These are phyloP conservation scores for Hymenoscyphus repandus DNA, from an alignment of 2,329 filamentous ascomycete species.

Conservation along the genomic window DNA sequence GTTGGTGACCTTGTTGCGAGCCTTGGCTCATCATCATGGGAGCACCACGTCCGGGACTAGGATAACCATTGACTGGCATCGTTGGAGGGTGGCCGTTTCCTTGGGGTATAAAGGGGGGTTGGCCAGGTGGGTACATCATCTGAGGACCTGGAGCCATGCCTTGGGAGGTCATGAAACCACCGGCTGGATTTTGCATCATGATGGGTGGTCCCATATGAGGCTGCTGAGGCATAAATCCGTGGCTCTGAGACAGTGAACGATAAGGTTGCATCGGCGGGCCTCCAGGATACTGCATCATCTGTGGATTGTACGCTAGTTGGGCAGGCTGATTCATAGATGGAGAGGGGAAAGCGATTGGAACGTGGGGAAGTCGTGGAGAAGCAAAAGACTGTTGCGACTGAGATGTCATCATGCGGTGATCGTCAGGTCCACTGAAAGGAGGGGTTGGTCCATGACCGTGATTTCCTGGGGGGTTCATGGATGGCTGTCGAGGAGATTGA, in stretches of 20 bases:
- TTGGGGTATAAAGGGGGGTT: slow-evolving; percentile 60
- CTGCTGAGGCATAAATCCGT: slow-evolving; percentile 68
- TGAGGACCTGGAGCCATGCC: slow-evolving; percentile 66
- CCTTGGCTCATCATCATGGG: slow-evolving; percentile 94
- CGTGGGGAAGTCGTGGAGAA: slow-evolving; percentile 71
- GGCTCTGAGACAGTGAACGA: slow-evolving; percentile 65
- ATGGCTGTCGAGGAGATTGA: slow-evolving; percentile 69
- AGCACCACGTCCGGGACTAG: slow-evolving; percentile 81
- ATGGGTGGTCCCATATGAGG: slow-evolving; percentile 70
- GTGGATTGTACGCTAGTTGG: slow-evolving; percentile 67
- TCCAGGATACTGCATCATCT: slow-evolving; percentile 63
- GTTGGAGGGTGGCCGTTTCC: slow-evolving; percentile 49
- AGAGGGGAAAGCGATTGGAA: slow-evolving; percentile 67
- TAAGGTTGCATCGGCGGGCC: slow-evolving; percentile 67
- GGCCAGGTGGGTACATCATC: slow-evolving; percentile 78
- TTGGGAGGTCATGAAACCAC: slow-evolving; percentile 68
- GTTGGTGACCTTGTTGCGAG: slow-evolving; percentile 80
- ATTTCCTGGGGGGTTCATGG: slow-evolving; percentile 71
- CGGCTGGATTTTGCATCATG: slow-evolving; percentile 75
- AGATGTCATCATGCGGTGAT: slow-evolving; percentile 79
- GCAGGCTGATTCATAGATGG: slow-evolving; percentile 63
- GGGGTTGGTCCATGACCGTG: slow-evolving; percentile 61
- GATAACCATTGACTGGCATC: slow-evolving; percentile 70
- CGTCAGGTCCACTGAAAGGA: slow-evolving; percentile 69
- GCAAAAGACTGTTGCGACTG: slow-evolving; percentile 80